Conservation (phyloP, 2,329 filamentous ascomycete genomes). For the Cytospora paraplurivora region DNA sequence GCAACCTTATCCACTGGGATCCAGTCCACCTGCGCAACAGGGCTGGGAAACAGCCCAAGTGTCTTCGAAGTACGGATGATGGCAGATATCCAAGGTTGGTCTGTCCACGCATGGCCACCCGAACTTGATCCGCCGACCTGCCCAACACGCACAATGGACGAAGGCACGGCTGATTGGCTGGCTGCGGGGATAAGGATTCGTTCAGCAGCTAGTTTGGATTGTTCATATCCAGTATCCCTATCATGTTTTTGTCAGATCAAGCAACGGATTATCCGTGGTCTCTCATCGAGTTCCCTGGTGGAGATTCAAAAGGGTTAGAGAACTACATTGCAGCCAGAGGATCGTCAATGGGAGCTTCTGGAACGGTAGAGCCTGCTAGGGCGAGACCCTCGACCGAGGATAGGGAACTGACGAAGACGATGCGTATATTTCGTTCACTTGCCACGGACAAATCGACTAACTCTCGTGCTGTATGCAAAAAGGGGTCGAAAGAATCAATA, state of each 20-base stretch:
- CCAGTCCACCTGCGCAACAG: constrained; percentile 29
- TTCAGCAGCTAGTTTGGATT: constrained; percentile 33
- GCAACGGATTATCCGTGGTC: background rate
- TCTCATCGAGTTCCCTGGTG: constrained; percentile 27
- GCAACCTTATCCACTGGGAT: constrained; percentile 28
- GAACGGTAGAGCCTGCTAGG: background rate
- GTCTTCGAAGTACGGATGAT: constrained; percentile 30
- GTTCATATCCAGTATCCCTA: constrained; percentile 31
- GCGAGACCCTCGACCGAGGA: constrained; percentile 11
- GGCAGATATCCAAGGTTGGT: constrained; percentile 34
- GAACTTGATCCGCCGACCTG: constrained; percentile 30
- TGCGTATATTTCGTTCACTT: constrained; percentile 8
- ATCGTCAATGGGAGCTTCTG: constrained; percentile 8
- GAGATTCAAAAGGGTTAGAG: background rate
- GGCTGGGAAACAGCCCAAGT: constrained; percentile 23
- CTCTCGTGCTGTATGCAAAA: constrained; percentile 27
- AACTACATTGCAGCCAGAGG: constrained; percentile 5
- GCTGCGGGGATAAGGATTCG: constrained; percentile 27
- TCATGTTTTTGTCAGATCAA: too few relatives aligned
- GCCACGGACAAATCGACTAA: constrained; percentile 29
- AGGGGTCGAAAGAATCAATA: constrained; percentile 31
- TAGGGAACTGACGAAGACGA: constrained; percentile 16
- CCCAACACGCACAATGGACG: constrained; percentile 30
- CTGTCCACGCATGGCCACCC: constrained; percentile 23
- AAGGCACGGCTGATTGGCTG: constrained; percentile 22